Base-by-base conservation (phyloP, 345 rosid species). In the Schrenkiella parvula region DNA sequence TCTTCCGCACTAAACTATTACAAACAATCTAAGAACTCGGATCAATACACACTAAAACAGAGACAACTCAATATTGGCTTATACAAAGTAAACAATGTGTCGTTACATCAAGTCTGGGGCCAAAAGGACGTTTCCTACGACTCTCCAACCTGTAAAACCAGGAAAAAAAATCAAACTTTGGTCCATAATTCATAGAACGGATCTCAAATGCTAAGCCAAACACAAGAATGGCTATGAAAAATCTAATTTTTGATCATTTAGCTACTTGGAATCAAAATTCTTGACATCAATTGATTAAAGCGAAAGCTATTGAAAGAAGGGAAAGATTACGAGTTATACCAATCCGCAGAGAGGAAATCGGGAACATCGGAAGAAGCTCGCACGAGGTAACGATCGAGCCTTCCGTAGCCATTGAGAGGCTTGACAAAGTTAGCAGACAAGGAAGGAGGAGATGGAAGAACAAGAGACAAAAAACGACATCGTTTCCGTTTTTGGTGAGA, bases 1-100 rank as follows among this genome's bases (percentile, higher is more conserved):
- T 91, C 96, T 79, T 91, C 97, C 69, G 90, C 97, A 82, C 86
- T 83, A 81, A 89, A 93, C 98, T 93, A 87, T 73, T 78, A 47
- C 18, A 42, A 61, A 48, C 75, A 74, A 42, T 73, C 32, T 54
- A 76, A 44, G 42, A 72, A 66, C 57, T 76, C 51, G 18, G 66
- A 35, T 74, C 51, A 22, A 41, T 32, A 25, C n/a, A 65, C 35
- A 68, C 43, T 17, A 53, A 21, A 64, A 51, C 21, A 25, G 9
- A 70, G 62, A 66, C 51, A 44, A 64, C 34, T 5, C 62, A 21
- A 37, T 18, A 50, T 28, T 35, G 73, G 1, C 23, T 42, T 42
- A n/a, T 2, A 39, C 6, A 35, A 4, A 25, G 19, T 28, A n/a
- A 37, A 65, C 17, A 55, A 34, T 46, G 28, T 7, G 1, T 26